Conservation (phyloP, 225 moss, liverwort and hornwort species). For the Anthoceros angustus region DNA sequence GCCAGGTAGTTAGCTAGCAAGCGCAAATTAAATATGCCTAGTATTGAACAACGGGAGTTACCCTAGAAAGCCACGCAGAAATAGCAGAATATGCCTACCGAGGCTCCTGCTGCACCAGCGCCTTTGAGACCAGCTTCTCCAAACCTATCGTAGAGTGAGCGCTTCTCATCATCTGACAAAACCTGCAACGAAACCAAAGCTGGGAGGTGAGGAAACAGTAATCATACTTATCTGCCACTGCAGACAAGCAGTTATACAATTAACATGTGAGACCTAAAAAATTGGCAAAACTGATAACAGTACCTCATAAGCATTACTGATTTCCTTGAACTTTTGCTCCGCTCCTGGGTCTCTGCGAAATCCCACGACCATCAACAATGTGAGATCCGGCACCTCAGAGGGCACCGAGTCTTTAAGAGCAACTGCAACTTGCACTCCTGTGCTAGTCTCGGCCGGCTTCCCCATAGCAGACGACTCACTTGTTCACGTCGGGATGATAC, state of each 20-base stretch:
- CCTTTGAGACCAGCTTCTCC: conserved; percentile 99
- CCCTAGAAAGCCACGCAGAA: background rate
- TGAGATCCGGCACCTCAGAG: background rate
- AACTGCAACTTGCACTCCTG: background rate
- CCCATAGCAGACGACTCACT: conserved; percentile 32
- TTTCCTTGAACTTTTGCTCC: conserved; percentile 94
- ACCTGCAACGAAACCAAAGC: conserved; percentile 27
- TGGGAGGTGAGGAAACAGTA: background rate
- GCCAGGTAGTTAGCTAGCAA: background rate
- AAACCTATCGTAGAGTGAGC: conserved; percentile 81
- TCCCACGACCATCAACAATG: background rate
- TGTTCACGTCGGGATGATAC: conserved; percentile 96
- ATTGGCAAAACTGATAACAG: background rate
- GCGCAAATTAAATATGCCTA: background rate
- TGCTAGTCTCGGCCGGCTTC: background rate
- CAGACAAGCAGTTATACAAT: background rate
- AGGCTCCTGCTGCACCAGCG: conserved; percentile 78
- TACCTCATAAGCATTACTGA: conserved; percentile 99
- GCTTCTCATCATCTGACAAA: conserved; percentile 89
- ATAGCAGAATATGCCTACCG: conserved; percentile 26
- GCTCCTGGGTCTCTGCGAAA: conserved; percentile 67
- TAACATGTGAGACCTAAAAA: background rate
- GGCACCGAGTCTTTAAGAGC: background rate
- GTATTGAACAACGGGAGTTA: background rate
- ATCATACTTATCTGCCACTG: background rate